These are phyloP conservation scores for Claviceps pazoutovae DNA, from an alignment of 2,329 filamentous ascomycete species.

Conservation along the genomic window DNA sequence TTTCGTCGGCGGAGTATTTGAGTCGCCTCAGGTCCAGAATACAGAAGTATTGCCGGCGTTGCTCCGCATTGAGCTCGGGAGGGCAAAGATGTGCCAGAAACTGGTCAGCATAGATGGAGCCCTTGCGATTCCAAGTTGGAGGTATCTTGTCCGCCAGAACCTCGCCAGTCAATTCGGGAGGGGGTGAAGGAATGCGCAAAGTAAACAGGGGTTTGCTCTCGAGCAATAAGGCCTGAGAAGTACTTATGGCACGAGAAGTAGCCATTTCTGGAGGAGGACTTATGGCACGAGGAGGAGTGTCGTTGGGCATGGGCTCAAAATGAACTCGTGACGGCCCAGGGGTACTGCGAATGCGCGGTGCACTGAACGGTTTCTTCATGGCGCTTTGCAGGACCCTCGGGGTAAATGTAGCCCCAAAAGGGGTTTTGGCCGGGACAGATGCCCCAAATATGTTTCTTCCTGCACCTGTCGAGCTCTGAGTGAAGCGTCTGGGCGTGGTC, in stretches of 20 bases:
- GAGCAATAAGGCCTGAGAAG: no score
- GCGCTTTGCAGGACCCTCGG: conserved; percentile 31
- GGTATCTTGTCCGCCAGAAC: conserved; percentile 39
- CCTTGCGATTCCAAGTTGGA: conserved; percentile 34
- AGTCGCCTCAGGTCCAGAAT: conserved; percentile 47
- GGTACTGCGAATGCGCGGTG: conserved; percentile 23
- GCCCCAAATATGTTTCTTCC: conserved; percentile 29
- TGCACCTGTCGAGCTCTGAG: conserved; percentile 21
- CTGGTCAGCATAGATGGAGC: conserved; percentile 46
- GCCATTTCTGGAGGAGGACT: conserved; percentile 10
- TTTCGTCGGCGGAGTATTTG: conserved; percentile 47
- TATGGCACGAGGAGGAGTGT: conserved; percentile 32
- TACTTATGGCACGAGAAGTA: conserved; percentile 29
- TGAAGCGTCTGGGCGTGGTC: conserved; percentile 21
- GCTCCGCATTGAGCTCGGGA: conserved; percentile 41
- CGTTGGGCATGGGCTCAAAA: conserved; percentile 31
- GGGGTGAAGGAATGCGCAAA: conserved; percentile 45
- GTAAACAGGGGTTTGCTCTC: conserved; percentile 21
- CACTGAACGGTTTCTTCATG: conserved; percentile 31
- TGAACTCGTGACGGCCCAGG: conserved; percentile 28
- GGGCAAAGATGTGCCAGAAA: conserved; percentile 44
- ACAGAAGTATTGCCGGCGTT: conserved; percentile 48
- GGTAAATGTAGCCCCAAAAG: conserved; percentile 25
- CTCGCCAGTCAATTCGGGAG: conserved; percentile 41
- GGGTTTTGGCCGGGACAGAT: conserved; percentile 22